Evolutionary conservation across 2,329 filamentous ascomycete genomes (phyloP), one percentile per base, ranked within the genome.

Genomic region (Dactylonectria macrodidyma): DNA sequence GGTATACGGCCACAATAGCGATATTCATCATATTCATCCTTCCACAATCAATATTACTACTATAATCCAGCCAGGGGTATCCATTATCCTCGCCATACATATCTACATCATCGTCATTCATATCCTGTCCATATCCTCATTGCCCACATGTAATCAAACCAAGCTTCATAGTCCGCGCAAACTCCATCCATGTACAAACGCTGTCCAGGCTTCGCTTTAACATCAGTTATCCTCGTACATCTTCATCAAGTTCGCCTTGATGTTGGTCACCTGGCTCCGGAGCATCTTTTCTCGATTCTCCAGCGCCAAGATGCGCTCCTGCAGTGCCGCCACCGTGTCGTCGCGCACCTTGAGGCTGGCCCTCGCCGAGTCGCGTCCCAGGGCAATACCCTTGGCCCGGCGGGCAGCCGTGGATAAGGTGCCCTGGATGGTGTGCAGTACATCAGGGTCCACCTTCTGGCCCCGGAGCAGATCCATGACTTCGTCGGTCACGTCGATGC

Each of bases 341-440:
- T 95, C 91, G 70, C 90, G 91, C 5, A 85, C 84, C 75, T 89
- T 90, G 38, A 93, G 76, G 4, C 86, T 87, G 9, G 87, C 78
- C n/a, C 93, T 82, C 3, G 88, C 86, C 7, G 91, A 87, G 67
- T 95, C 92, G 2, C 92, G 84, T 0, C 92, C 91, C 68, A 87
- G 87, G 46, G 85, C 84, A 22, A 93, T 84, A 0, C 92, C 93
- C 73, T 87, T 88, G 0, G 86, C 84, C 59, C 85, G 86, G 59
- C 90, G 80, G 16, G 88, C 87, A 70, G 93, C 85, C 51, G 81
- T 86, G 41, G 85, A 83, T 36, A 93, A 81, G 8, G 88, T 72
- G 26, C 71, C 66, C 1, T 79, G 78, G 2, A 92, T 77, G 24
- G 76, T 79, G 2, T 71, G 65, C 5, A 83, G 78, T 1, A 82